Percentiles rank a stretch among this genome's conserved stretches.
Conservation (phyloP, 805 yeast genomes). For the Spathaspora arborariae region DNA sequence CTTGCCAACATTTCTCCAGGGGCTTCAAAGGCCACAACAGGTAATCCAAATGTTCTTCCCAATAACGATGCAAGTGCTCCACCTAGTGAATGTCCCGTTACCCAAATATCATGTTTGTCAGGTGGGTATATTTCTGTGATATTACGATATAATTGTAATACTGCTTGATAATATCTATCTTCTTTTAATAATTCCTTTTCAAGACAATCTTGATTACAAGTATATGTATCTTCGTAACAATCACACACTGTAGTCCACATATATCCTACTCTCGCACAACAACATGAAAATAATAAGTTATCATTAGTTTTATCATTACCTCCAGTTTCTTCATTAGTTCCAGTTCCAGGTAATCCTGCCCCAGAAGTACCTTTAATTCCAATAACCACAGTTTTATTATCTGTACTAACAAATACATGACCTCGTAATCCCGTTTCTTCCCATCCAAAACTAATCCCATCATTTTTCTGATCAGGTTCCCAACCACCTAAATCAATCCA, state of each 20-base stretch:
- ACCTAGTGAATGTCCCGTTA: conserved; percentile 93
- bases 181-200: conserved; percentile 69
- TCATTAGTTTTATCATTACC: conserved; percentile 81
- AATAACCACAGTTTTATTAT: conserved; percentile 61
- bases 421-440: conserved; percentile 81
- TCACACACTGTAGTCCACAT: conserved; percentile 95
- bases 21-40: conserved; percentile 87
- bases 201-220: conserved; percentile 84
- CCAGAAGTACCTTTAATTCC: conserved; percentile 93
- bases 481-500: conserved; percentile 75
- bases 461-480: conserved; percentile 52
- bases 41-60: conserved; percentile 87
- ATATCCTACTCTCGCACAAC: conserved; percentile 90
- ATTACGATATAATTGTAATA: conserved; percentile 69
- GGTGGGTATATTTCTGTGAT: conserved; percentile 66
- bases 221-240: conserved; percentile 78
- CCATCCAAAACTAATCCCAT: conserved; percentile 81
- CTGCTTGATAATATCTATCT: conserved; percentile 82
- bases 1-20: conserved; percentile 90
- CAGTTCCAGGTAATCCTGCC: conserved; percentile 51
- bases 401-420: conserved; percentile 70
- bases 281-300: conserved; percentile 86
- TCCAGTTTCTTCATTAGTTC: conserved; percentile 63
- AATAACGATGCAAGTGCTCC: conserved; percentile 79
- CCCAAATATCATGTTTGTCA: conserved; percentile 66